Conservation (phyloP, 2,329 filamentous ascomycete species). For the Cercospora sp. region DNA sequence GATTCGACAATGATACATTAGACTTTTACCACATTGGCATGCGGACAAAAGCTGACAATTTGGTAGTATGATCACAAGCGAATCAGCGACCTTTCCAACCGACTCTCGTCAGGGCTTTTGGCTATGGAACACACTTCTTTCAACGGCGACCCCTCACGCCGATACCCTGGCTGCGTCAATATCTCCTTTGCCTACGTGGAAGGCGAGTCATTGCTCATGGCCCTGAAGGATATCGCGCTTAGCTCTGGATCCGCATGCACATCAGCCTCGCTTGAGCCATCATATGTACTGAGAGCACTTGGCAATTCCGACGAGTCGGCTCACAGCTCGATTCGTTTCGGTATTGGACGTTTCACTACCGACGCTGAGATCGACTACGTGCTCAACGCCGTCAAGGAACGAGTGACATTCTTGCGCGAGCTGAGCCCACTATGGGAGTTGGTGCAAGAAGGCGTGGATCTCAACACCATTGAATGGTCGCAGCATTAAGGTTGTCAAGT, state of each 20-base stretch:
- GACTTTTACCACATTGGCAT: neutral
- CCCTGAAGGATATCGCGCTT: constrained; percentile 93
- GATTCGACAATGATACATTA: constrained; percentile 33
- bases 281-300: constrained; percentile 89
- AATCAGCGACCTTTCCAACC: constrained; percentile 78
- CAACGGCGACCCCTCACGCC: constrained; percentile 78
- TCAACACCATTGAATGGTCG: constrained; percentile 97
- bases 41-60: constrained; percentile 16
- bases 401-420: constrained; percentile 90
- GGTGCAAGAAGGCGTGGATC: constrained; percentile 92
- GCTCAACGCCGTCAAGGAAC: constrained; percentile 84
- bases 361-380: constrained; percentile 97
- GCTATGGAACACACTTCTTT: constrained; percentile 87
- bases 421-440: constrained; percentile 96
- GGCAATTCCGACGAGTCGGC: constrained; percentile 97
- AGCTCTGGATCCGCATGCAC: constrained; percentile 97
- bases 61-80: constrained; percentile 85
- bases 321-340: constrained; percentile 96
- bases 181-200: constrained; percentile 98
- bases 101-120: constrained; percentile 77
- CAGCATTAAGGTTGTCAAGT: constrained; percentile 69
- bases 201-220: constrained; percentile 97
- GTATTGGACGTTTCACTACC: constrained; percentile 95
- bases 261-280: constrained; percentile 92
- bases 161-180: constrained; percentile 97